Evolutionary conservation across 2,329 filamentous ascomycete species (phyloP).

Genomic region (Aspergillus sp.): DNA sequence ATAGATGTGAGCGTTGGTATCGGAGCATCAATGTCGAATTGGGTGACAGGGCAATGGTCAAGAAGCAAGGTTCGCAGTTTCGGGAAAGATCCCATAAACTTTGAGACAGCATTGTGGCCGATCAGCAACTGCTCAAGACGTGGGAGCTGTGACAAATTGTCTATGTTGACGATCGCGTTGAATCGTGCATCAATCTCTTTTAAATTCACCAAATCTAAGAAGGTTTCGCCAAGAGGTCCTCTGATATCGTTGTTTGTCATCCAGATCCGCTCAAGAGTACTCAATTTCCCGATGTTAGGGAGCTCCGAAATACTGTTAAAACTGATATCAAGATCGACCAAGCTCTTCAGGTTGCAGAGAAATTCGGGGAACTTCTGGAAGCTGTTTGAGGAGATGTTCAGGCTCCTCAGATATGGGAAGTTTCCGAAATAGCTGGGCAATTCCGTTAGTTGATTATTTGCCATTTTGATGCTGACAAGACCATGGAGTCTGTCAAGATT

Average conservation of each 20-base stretch:
- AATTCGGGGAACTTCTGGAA: slow-evolving; percentile 80
- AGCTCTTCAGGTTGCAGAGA: slow-evolving; percentile 71
- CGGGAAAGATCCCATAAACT: slow-evolving; percentile 84
- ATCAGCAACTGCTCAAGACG: slow-evolving; percentile 83
- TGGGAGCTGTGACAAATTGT: slow-evolving; percentile 77
- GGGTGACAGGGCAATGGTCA: slow-evolving; percentile 92
- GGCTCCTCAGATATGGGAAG: slow-evolving; percentile 71
- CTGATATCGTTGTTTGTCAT: slow-evolving; percentile 91
- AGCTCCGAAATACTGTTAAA: slow-evolving; percentile 85
- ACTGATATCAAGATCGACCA: slow-evolving; percentile 92
- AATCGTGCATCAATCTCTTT: slow-evolving; percentile 93
- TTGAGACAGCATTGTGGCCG: slow-evolving; percentile 88
- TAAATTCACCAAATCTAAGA: slow-evolving; percentile 68
- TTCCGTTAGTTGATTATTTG: slow-evolving; percentile 81
- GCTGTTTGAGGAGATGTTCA: slow-evolving; percentile 93
- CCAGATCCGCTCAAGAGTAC: slow-evolving; percentile 79
- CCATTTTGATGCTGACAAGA: slow-evolving; percentile 82
- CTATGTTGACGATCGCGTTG: slow-evolving; percentile 83
- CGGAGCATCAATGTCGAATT: slow-evolving; percentile 74
- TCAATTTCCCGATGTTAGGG: slow-evolving; percentile 74
- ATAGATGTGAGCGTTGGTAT: slow-evolving; percentile 79
- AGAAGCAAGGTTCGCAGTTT: slow-evolving; percentile 79
- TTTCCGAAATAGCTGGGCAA: slow-evolving; percentile 78
- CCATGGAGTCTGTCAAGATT: slow-evolving; percentile 71
- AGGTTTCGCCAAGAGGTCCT: slow-evolving; percentile 67